Percentiles rank a stretch among this genome's conserved stretches.
Conservation (phyloP, 345 rosid genomes). For the Citrus maxima region DNA sequence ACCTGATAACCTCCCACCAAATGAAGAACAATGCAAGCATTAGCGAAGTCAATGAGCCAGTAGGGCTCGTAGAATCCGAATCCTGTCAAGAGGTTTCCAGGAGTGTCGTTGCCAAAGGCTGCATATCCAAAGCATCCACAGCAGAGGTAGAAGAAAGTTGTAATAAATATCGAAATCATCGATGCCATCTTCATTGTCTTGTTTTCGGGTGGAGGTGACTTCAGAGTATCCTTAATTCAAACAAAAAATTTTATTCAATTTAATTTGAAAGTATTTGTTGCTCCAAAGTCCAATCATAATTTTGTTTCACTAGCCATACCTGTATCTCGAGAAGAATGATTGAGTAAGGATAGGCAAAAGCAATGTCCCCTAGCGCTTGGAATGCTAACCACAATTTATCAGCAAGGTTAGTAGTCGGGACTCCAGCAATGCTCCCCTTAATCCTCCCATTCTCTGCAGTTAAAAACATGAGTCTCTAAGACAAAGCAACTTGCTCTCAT, state of each 20-base stretch:
- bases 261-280: background rate
- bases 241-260: background rate
- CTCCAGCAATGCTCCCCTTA: constrained; percentile 49
- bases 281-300: background rate
- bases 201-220: constrained; percentile 46
- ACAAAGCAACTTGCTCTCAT: background rate
- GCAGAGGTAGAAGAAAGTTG: constrained; percentile 40
- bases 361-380: constrained; percentile 63
- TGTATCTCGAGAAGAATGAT: constrained; percentile 61
- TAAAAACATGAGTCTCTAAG: background rate
- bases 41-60: constrained; percentile 48
- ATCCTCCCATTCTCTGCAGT: constrained; percentile 45
- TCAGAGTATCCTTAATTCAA: constrained; percentile 34
- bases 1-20: constrained; percentile 62
- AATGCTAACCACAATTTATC: constrained; percentile 44
- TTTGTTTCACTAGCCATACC: constrained; percentile 21
- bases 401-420: constrained; percentile 28
- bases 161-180: constrained; percentile 22
- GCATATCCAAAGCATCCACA: constrained; percentile 48
- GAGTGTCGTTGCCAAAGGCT: constrained; percentile 36
- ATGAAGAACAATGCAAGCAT: constrained; percentile 43
- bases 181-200: constrained; percentile 47
- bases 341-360: constrained; percentile 59
- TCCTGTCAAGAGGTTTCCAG: constrained; percentile 41
- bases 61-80: constrained; percentile 44